Conservation (phyloP, 164 flowering plant genomes). For the Paratinospora sagittata region DNA sequence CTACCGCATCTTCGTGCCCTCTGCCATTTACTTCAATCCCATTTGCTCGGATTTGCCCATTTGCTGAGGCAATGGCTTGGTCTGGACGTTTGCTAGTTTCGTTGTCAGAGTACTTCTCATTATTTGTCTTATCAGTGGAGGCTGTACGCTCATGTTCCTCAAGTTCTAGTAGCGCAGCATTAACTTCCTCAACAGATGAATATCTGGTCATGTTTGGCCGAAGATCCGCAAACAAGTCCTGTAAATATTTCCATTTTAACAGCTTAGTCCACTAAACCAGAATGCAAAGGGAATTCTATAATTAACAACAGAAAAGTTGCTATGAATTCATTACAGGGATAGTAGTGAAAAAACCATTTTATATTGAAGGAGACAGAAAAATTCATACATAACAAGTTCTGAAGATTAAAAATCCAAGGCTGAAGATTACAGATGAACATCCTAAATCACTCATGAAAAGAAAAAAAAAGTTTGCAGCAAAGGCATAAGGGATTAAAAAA, state of each 20-base stretch:
- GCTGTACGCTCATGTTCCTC: constrained; percentile 70
- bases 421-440: neutral
- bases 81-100: constrained; percentile 37
- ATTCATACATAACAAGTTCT: neutral
- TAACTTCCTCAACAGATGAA: constrained; percentile 75
- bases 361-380: neutral
- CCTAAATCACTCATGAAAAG: neutral
- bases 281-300: neutral
- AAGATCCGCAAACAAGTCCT: constrained; percentile 88
- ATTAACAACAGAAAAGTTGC: neutral
- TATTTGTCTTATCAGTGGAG: constrained; percentile 45
- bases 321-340: neutral
- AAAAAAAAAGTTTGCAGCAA: too few relatives aligned
- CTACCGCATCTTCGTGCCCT: constrained; percentile 44
- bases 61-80: constrained; percentile 33
- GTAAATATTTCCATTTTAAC: constrained; percentile 11
- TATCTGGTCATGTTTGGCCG: constrained; percentile 86
- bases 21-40: constrained; percentile 64
- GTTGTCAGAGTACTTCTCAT: constrained; percentile 53
- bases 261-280: neutral
- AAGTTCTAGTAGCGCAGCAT: constrained; percentile 59
- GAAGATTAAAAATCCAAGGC: neutral
- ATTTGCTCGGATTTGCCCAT: constrained; percentile 47
- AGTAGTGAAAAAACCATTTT: neutral
- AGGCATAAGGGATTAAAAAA: too few relatives aligned